phyloP scores from a whole-genome alignment of 108 stramenopile species.

The Skeletonema menzelii region DNA sequence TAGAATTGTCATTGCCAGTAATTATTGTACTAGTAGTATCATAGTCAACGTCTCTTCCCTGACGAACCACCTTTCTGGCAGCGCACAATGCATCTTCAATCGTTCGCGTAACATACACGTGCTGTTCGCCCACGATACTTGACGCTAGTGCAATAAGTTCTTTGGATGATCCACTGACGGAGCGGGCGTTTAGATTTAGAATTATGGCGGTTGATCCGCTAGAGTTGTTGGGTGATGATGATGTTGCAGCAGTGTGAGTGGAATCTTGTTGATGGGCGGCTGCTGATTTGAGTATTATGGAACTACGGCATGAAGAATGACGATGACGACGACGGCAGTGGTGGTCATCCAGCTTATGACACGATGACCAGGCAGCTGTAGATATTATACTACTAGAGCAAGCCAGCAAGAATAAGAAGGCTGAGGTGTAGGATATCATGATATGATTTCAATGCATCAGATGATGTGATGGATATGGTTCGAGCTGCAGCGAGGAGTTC shows the following conservation, averaged over 20 bases:
- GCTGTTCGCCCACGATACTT: conserved; percentile 30
- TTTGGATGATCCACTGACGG: conserved; percentile 29
- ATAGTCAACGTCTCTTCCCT: neutral
- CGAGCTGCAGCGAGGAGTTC: too few relatives aligned
- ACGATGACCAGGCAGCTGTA: neutral
- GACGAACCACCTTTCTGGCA: conserved; percentile 18
- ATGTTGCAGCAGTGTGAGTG: neutral
- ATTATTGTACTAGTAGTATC: too few relatives aligned
- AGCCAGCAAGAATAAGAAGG: neutral
- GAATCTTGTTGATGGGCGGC: neutral
- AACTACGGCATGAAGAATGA: too few relatives aligned
- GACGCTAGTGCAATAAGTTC: conserved; percentile 14
- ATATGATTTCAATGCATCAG: neutral
- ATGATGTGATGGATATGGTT: too few relatives aligned
- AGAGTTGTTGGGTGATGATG: neutral
- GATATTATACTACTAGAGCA: neutral
- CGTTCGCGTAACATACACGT: conserved; percentile 59
- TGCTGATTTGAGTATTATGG: neutral
- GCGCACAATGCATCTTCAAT: conserved; percentile 49
- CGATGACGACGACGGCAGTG: too few relatives aligned
- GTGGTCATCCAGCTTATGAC: neutral
- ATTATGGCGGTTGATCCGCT: conserved; percentile 44
- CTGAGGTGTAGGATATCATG: neutral
- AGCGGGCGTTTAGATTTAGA: conserved; percentile 63
- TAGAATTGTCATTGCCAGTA: too few relatives aligned